Percentiles rank a stretch among this genome's conserved stretches.
Evolutionary conservation across 139 green algal species (phyloP).

Genomic region (Yamagishiella unicocca): DNA sequence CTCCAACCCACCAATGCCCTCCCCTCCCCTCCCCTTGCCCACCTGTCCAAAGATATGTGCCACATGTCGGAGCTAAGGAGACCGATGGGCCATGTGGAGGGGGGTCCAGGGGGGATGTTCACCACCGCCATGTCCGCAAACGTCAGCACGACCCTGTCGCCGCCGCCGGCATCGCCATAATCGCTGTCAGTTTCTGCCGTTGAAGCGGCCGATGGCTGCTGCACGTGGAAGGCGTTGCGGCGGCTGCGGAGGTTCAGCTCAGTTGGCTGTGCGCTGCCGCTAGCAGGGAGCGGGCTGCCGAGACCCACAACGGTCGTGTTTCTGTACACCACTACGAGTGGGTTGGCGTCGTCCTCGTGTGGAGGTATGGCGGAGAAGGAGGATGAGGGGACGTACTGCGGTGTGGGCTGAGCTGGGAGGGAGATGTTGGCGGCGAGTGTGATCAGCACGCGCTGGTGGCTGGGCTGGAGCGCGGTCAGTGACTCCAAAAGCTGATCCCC

Average conservation of each 20-base stretch:
- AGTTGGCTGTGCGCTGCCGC: background rate
- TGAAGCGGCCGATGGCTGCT: background rate
- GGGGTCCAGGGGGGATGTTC: constrained; percentile 4
- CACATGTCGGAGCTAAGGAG: background rate
- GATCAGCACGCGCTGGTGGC: background rate
- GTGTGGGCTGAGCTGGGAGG: background rate
- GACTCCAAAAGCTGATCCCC: background rate
- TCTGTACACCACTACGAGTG: background rate
- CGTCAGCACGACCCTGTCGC: background rate
- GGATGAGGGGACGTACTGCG: background rate
- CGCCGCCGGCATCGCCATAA: background rate
- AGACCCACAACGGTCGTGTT: constrained; percentile 6
- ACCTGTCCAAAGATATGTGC: too few relatives aligned
- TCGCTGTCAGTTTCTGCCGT: too few relatives aligned
- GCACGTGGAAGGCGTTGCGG: background rate
- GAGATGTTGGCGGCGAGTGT: constrained; percentile 23
- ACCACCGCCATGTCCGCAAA: background rate
- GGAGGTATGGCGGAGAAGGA: background rate
- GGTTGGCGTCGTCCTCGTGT: background rate
- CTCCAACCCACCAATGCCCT: too few relatives aligned
- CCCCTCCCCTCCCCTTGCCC: too few relatives aligned
- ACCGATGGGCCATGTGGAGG: background rate
- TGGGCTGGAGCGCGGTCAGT: background rate
- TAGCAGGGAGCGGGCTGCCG: background rate
- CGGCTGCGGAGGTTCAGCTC: constrained; percentile 8